Conservation (phyloP, 73 alveolate species). For the Paramecium tetraurelia region DNA sequence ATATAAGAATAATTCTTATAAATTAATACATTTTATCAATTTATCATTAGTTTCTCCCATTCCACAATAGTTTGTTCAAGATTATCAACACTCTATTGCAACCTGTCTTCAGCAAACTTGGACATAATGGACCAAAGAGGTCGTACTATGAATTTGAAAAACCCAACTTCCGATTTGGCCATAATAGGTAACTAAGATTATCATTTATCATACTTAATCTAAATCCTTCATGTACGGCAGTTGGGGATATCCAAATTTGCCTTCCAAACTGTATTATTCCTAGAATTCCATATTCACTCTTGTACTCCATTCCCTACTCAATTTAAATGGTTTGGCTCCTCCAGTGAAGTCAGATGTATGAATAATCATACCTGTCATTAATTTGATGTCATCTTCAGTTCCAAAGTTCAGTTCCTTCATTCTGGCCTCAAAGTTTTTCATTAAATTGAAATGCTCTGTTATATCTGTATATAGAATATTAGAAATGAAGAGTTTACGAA, state of each 20-base stretch:
- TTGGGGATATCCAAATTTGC: constrained; percentile 50
- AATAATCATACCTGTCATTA: constrained; percentile 57
- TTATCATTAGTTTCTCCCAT: constrained; percentile 48
- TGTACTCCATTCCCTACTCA: constrained; percentile 32
- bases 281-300: constrained; percentile 56
- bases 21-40: neutral
- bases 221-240: constrained; percentile 57
- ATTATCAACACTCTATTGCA: constrained; percentile 40
- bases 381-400: constrained; percentile 36
- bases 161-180: constrained; percentile 58
- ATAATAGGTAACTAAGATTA: constrained; percentile 37
- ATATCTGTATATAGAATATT: constrained; percentile 76
- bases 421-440: constrained; percentile 44
- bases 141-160: constrained; percentile 55
- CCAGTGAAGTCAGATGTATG: constrained; percentile 60
- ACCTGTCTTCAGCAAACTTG: constrained; percentile 40
- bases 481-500: constrained; percentile 73
- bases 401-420: neutral
- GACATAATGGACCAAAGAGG: constrained; percentile 49
- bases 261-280: constrained; percentile 46
- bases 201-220: constrained; percentile 42
- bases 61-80: constrained; percentile 54
- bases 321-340: constrained; percentile 45
- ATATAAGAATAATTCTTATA: neutral
- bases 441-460: constrained; percentile 54